Conservation (phyloP, 495 filamentous ascomycete species). For the Hypoxylon lienhwacheense region DNA sequence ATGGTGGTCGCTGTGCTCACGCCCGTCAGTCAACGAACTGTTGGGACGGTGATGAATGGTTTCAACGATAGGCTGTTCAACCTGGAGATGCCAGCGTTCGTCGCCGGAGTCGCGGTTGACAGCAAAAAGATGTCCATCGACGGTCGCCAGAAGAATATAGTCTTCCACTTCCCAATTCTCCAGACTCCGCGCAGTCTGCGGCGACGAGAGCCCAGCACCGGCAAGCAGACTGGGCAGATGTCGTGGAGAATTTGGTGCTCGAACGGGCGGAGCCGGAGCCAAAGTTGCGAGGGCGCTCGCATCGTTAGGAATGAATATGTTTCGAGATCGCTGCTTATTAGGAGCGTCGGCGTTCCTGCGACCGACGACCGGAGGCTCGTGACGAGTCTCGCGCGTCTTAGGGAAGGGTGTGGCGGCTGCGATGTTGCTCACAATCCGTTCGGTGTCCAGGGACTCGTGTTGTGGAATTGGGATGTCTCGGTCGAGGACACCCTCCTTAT, state of each 20-base stretch:
- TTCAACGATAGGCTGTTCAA: slow-evolving; percentile 84
- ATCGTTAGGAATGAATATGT: slow-evolving; percentile 62
- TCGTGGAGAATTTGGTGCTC: slow-evolving; percentile 74
- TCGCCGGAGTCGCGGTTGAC: slow-evolving; percentile 83
- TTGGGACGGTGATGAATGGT: slow-evolving; percentile 80
- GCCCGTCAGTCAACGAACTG: slow-evolving; percentile 58
- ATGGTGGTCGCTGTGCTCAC: slow-evolving; percentile 49
- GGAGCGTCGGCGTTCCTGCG: slow-evolving; percentile 23
- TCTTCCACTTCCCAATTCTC: slow-evolving; percentile 99
- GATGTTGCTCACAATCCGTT: slow-evolving; percentile 18
- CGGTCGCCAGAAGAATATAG: slow-evolving; percentile 98
- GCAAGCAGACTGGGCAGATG: slow-evolving; percentile 52
- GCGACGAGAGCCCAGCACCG: slow-evolving; percentile 68
- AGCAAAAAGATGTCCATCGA: slow-evolving; percentile 95
- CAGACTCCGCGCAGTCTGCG: slow-evolving; percentile 90
- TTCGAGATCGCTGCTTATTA: slow-evolving; percentile 46
- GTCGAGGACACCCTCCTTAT: slow-evolving; percentile 23
- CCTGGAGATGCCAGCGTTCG: slow-evolving; percentile 79
- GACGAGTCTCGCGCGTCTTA: slow-evolving; percentile 33
- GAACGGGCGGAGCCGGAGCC: slow-evolving; percentile 86
- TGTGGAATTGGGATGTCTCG: slow-evolving; percentile 22
- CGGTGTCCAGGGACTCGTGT: slow-evolving; percentile 38
- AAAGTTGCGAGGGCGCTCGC: slow-evolving; percentile 92
- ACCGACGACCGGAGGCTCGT: slow-evolving; percentile 16
- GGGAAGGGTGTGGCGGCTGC: slow-evolving; percentile 34